Evolutionary conservation across 805 yeast genomes (phyloP).

Genomic region (Kodamaea sagamina): DNA sequence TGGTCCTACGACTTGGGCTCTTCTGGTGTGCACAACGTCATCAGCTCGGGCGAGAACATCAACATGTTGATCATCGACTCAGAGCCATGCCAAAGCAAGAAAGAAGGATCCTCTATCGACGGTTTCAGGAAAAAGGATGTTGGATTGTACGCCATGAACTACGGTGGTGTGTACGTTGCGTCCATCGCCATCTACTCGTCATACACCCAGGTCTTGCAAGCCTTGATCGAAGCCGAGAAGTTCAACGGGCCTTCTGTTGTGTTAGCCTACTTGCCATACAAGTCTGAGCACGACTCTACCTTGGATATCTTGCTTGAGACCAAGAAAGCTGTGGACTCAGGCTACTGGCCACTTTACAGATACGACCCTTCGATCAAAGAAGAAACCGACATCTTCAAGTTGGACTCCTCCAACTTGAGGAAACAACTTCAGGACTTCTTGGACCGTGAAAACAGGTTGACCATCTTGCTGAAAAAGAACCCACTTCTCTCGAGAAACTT

Average conservation of each 20-base stretch:
- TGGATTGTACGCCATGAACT: slow-evolving; percentile 93
- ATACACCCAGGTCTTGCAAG: slow-evolving; percentile 88
- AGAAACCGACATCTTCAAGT: slow-evolving; percentile 61
- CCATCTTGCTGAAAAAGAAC: slow-evolving; percentile 66
- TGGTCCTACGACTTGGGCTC: slow-evolving; percentile 94
- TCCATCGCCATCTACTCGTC: slow-evolving; percentile 93
- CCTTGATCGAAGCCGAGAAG: slow-evolving; percentile 85
- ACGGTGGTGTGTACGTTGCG: slow-evolving; percentile 86
- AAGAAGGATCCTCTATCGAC: slow-evolving; percentile 27
- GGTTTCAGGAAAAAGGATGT: slow-evolving; percentile 75
- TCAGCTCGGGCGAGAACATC: slow-evolving; percentile 72
- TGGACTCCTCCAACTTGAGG: slow-evolving; percentile 82
- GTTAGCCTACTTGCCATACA: slow-evolving; percentile 84
- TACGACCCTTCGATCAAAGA: slow-evolving; percentile 65
- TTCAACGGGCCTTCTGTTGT: slow-evolving; percentile 90
- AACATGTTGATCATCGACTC: slow-evolving; percentile 87
- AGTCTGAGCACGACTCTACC: slow-evolving; percentile 63
- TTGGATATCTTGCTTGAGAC: slow-evolving; percentile 81
- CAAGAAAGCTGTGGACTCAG: slow-evolving; percentile 84
- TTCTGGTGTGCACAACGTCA: slow-evolving; percentile 85
- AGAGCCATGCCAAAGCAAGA: slow-evolving; percentile 55
- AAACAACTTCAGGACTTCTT: slow-evolving; percentile 76
- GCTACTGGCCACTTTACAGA: slow-evolving; percentile 96
- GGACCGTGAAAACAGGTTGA: slow-evolving; percentile 86
- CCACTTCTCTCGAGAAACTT: slow-evolving; percentile 80